These are phyloP conservation scores for Ganoderma multipileum DNA, from an alignment of 1,284 basidiomycete genomes.

Conservation along the genomic window DNA sequence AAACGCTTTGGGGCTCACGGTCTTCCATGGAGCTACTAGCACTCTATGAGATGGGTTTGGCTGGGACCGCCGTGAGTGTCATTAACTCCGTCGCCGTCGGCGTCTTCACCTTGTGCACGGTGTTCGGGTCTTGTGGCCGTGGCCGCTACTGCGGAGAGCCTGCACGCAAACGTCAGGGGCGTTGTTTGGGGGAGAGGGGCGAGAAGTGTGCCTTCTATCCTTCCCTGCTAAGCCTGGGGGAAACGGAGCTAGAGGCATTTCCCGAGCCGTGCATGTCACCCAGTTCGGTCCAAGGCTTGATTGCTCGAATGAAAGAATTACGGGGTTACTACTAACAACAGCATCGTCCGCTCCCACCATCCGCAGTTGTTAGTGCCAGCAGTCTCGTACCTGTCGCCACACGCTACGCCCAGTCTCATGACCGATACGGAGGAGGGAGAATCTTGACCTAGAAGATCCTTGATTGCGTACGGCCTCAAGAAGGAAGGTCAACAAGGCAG, in stretches of 20 bases:
- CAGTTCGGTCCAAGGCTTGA: not conserved
- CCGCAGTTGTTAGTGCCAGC: conserved; percentile 13
- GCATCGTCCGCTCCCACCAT: conserved; percentile 21
- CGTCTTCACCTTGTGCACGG: not conserved
- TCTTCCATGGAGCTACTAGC: not conserved
- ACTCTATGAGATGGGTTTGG: not conserved
- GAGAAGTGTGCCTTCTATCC: not conserved
- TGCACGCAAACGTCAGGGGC: not conserved
- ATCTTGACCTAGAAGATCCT: conserved; percentile 25
- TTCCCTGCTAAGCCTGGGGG: not conserved
- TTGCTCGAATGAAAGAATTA: conserved; percentile 16
- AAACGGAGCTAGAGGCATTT: not conserved
- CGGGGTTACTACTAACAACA: conserved; percentile 21
- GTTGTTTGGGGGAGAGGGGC: not conserved
- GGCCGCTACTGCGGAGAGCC: not conserved
- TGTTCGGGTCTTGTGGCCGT: not conserved
- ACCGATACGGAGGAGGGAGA: conserved; percentile 22
- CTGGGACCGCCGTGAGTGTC: not conserved
- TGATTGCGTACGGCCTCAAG: conserved; percentile 18
- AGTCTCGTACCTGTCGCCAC: conserved; percentile 18
- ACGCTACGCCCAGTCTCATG: conserved; percentile 26
- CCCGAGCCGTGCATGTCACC: not conserved
- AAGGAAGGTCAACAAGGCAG: conserved; percentile 16
- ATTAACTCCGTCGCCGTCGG: not conserved
- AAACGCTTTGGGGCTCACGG: not conserved